Base-by-base conservation (phyloP, 805 yeast species). In the Brettanomyces sp. region DNA sequence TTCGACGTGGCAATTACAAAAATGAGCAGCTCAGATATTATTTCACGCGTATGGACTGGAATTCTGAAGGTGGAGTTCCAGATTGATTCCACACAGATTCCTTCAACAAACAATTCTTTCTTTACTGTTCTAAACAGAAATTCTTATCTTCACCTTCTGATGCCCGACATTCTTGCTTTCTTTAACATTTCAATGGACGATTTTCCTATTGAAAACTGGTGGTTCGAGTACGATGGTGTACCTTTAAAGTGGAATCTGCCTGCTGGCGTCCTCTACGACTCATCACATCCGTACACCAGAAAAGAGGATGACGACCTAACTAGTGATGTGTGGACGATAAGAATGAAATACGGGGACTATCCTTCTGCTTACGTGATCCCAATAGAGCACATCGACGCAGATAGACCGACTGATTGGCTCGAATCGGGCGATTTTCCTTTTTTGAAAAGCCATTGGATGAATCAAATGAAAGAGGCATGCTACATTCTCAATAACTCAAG, bases 171-270 rank as follows among this genome's bases (percentile, higher is more conserved):
- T 0, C 53, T 70, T 3, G 47, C 48, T 0, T 74, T 63, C 54
- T 73, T 79, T 47, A 53, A 59, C 33, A 47, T 46, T 35, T 43
- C 66, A 25, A 52, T 50, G 28, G 60, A 63, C 24, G 57, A 56
- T 3, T 49, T 47, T 5, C 38, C 51, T 41, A 32, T 47, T 1
- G 47, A 52, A 18, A 39, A 49, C 4, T 69, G 80, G 64, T 88
- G 95, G 95, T 68, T 87, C 34, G 87, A 79, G 50, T 74, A 68
- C 56, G 82, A 80, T 32, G 72, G 65, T 4, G 78, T 71, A 1
- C 88, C 93, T 0, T 50, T 89, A 30, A 70, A 74, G 43, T 88
- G 96, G 95, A 78, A 84, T 52, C 67, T 77, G 50, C 96, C 96
- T 0, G 60, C 81, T 1, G 95, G 95, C 0, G 63, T 83, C 4